Evolutionary conservation across 1,284 basidiomycete species (phyloP).

Genomic region (Singerocomus rubriflavus): DNA sequence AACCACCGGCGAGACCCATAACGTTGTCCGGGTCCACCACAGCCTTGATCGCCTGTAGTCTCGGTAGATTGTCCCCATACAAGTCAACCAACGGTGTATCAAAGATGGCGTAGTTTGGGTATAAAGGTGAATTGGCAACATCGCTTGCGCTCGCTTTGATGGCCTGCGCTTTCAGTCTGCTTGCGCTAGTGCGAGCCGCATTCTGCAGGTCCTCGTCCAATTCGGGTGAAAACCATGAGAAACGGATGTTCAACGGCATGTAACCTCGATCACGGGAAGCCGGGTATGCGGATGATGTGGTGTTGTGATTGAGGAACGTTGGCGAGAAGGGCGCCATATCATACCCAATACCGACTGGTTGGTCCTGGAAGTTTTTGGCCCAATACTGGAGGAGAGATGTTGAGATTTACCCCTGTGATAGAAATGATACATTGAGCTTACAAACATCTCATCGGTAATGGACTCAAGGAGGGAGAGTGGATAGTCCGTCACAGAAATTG

Average conservation of each 20-base stretch:
- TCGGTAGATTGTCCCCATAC: constrained; percentile 45
- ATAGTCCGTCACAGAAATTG: constrained; percentile 8
- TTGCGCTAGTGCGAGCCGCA: constrained; percentile 38
- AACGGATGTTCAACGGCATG: constrained; percentile 47
- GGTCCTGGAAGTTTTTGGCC: neutral
- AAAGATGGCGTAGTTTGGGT: constrained; percentile 51
- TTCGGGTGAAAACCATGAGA: constrained; percentile 36
- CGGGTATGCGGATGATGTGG: constrained; percentile 44
- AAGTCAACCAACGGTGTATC: constrained; percentile 44
- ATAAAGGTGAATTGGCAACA: constrained; percentile 38
- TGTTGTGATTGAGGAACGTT: constrained; percentile 40
- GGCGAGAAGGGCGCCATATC: constrained; percentile 55
- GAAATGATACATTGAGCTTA: neutral
- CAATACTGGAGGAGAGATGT: constrained; percentile 1
- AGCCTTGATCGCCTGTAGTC: constrained; percentile 38
- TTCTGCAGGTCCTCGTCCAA: constrained; percentile 41
- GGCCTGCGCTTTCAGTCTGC: constrained; percentile 28
- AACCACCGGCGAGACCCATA: constrained; percentile 54
- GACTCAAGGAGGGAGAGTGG: constrained; percentile 3
- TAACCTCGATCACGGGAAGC: constrained; percentile 39
- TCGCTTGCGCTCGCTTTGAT: constrained; percentile 28
- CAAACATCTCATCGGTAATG: constrained; percentile 10
- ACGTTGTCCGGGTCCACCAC: constrained; percentile 46
- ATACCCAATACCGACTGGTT: constrained; percentile 29
- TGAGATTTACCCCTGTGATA: neutral